These are phyloP conservation scores for Alternaria sp. DNA, from an alignment of 2,329 filamentous ascomycete genomes.

Conservation along the genomic window DNA sequence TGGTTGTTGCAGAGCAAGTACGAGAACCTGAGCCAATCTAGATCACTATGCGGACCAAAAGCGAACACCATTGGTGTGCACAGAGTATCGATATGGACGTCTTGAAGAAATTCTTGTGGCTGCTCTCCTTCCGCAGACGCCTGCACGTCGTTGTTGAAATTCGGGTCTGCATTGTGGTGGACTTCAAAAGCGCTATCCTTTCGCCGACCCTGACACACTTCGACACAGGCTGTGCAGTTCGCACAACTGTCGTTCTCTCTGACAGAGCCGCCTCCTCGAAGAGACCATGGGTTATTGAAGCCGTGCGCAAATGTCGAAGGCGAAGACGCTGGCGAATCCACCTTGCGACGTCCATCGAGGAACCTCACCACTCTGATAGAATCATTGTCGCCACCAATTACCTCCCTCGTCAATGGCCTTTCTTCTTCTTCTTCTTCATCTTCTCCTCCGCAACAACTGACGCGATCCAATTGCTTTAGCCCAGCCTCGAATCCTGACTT, in stretches of 20 bases:
- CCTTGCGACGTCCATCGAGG: constrained; percentile 6
- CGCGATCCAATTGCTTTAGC: constrained; percentile 6
- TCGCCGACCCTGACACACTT: neutral
- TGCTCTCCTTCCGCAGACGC: neutral
- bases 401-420: neutral
- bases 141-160: neutral
- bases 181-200: constrained; percentile 11
- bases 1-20: constrained; percentile 9
- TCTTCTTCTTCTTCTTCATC: constrained; percentile 1
- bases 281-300: neutral
- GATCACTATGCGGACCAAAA: constrained; percentile 1
- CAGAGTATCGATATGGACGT: neutral
- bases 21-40: constrained; percentile 11
- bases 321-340: neutral
- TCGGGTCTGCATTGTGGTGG: neutral
- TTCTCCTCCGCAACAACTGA: neutral
- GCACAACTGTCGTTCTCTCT: neutral
- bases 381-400: neutral
- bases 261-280: neutral
- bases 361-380: constrained; percentile 9
- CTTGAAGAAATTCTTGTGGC: neutral
- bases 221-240: neutral
- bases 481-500: constrained; percentile 6
- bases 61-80: neutral
- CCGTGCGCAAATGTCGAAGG: neutral